A percentile compares a stretch with the other conserved stretches of the same genome.
These are phyloP conservation scores for Suhomyces choctaworum DNA, from an alignment of 1,139 yeast species.

Conservation along the genomic window DNA sequence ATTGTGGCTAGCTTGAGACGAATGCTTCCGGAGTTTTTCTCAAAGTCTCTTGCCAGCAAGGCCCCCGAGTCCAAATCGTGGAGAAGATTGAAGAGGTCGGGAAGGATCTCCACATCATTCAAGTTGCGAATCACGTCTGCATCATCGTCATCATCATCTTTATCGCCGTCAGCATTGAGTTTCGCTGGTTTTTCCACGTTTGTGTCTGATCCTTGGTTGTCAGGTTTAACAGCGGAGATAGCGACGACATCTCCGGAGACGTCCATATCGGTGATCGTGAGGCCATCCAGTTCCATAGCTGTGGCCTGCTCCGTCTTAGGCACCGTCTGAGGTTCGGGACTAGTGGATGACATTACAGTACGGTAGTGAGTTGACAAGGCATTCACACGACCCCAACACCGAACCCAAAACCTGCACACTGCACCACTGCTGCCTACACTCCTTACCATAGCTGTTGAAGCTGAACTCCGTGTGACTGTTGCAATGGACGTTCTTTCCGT, in stretches of 20 bases:
- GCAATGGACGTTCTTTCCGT: constrained; percentile 31
- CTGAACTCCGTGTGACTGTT: too few species aligned
- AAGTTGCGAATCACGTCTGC: constrained; percentile 31
- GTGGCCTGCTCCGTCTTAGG: background rate
- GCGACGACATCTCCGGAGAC: too few species aligned
- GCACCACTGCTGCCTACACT: too few species aligned
- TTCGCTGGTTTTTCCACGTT: background rate
- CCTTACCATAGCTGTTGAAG: too few species aligned
- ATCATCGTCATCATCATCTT: constrained; percentile 9
- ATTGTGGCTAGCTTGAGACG: constrained; percentile 38
- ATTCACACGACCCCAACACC: too few species aligned
- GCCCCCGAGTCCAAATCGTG: constrained; percentile 39
- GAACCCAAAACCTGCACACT: too few species aligned
- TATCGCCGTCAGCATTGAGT: background rate
- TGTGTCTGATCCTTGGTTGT: too few species aligned
- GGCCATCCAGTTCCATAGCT: constrained; percentile 11
- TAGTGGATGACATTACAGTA: background rate
- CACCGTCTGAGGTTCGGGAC: background rate
- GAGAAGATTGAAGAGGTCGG: constrained; percentile 39
- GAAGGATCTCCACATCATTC: constrained; percentile 35
- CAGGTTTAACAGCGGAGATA: too few species aligned
- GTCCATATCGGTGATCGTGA: background rate
- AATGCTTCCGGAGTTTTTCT: constrained; percentile 44
- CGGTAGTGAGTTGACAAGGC: too few species aligned
- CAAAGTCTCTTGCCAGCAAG: constrained; percentile 46